Base-by-base conservation (phyloP, 352 stramenopile genomes). In the Phytopythium mirpurense region DNA sequence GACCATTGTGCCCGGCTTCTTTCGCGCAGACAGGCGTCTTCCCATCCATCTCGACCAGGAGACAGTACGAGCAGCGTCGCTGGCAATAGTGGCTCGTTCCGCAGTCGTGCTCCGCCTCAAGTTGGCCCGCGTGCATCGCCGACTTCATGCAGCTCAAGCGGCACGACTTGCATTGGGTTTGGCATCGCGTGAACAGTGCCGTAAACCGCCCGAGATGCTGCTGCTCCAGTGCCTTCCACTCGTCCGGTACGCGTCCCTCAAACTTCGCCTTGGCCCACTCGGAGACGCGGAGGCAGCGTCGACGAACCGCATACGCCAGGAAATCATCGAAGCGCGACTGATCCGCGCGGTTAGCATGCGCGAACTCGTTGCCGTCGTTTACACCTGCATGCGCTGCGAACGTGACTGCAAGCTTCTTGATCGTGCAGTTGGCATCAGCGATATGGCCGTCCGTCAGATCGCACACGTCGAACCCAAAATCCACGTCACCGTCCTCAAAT, bases 71-170 rank as follows among this genome's bases (percentile, higher is more conserved):
- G 38, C 82, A 93, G 2, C 59, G 41, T 26, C 61, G 62, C 19
- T 54, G 32, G 37, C 83, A 90, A 0, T 54, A 36, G 48, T 90
- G 83, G 29, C 41, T 76, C 0, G 62, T 79, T 15, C 62, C 63
- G 51, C 83, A 93, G 42, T 87, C 58, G 48, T 93, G 83, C 0
- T 19, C 21, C 0, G 31, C 53, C 18, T 49, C 57, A 8, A 24
- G 16, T 1, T 14, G 4, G 0, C 57, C 51, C 0, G 57, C 26
- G 49, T 90, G 79, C 11, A 63, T 38, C 7, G 70, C 70, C 23
- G 67, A 59, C 35, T 88, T 72, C 74, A 90, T 78, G 23, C 83
- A 93, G 0, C 83, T 76, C 18, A 90, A 57, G 11, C 70, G 68
- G 18, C 77, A 90, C 0, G 68, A 27, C 2, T 57, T 59, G 42